Conservation (phyloP, 1,284 basidiomycete species). For the Cryptococcus neoformans region DNA sequence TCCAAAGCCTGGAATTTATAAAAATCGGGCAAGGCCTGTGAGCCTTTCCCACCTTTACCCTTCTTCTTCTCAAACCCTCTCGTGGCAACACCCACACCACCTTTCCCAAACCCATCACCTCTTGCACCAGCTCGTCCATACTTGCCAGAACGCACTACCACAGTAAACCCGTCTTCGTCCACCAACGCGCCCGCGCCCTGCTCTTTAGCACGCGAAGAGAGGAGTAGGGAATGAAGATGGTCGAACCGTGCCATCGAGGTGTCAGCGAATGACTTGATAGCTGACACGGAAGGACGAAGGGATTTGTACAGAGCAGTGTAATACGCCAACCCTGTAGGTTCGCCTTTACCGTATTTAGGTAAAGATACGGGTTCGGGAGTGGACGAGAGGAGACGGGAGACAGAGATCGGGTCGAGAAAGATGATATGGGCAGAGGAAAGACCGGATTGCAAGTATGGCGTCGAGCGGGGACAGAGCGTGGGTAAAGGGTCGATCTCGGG, state of each 20-base stretch:
- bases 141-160: slow-evolving; percentile 80
- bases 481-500: slow-evolving; percentile 42
- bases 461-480: slow-evolving; percentile 22
- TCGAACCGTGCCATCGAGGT: slow-evolving; percentile 71
- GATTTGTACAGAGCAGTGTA: slow-evolving; percentile 63
- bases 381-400: slow-evolving; percentile 59
- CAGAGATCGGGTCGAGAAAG: slow-evolving; percentile 68
- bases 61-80: slow-evolving; percentile 37
- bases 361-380: slow-evolving; percentile 32
- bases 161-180: slow-evolving; percentile 88
- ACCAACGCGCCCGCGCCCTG: slow-evolving; percentile 67
- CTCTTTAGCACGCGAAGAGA: slow-evolving; percentile 51
- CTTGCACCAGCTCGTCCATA: slow-evolving; percentile 73
- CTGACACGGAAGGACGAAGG: slow-evolving; percentile 66
- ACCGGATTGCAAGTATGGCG: slow-evolving; percentile 28
- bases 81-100: slow-evolving; percentile 45
- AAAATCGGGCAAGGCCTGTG: slow-evolving; percentile 59
- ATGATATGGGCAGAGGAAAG: slow-evolving; percentile 63
- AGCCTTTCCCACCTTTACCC: slow-evolving; percentile 68
- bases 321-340: slow-evolving; percentile 65
- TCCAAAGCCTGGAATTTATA: slow-evolving; percentile 87
- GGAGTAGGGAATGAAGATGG: slow-evolving; percentile 57
- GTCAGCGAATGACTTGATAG: slow-evolving; percentile 71
- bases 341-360: slow-evolving; percentile 17
- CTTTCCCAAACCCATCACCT: slow-evolving; percentile 40